Conservation (phyloP, 148 eudicot species). For the Arctostaphylos glauca region DNA sequence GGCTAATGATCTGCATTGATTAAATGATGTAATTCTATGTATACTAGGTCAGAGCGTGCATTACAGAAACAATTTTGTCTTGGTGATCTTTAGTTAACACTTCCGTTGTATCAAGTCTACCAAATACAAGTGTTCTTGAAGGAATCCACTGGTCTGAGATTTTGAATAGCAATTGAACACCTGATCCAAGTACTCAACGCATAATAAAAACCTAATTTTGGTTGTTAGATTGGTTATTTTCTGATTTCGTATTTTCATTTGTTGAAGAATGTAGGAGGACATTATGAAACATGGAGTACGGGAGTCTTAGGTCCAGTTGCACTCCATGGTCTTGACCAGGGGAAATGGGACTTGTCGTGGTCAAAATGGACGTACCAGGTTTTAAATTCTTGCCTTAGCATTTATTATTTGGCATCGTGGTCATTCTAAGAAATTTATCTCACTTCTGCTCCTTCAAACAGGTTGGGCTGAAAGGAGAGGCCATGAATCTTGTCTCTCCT, state of each 20-base stretch:
- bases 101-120: background rate
- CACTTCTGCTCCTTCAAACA: constrained; percentile 24
- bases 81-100: background rate
- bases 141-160: background rate
- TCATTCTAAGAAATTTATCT: background rate
- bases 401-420: background rate
- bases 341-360: constrained; percentile 55
- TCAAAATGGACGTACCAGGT: constrained; percentile 68
- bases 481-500: constrained; percentile 71
- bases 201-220: background rate
- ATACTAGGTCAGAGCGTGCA: background rate
- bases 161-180: background rate
- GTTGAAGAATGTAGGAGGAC: constrained; percentile 74
- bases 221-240: background rate
- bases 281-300: constrained; percentile 63
- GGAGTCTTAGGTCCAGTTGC: constrained; percentile 61
- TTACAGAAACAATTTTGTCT: background rate
- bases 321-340: constrained; percentile 55
- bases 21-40: background rate
- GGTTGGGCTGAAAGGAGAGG: constrained; percentile 92
- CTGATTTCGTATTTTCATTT: constrained; percentile 3
- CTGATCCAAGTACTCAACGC: constrained; percentile 4
- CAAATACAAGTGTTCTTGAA: background rate
- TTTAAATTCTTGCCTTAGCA: background rate
- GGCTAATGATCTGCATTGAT: too few species aligned